phyloP scores from a whole-genome alignment of 1,284 basidiomycete species.

The Tilletia setariae region DNA sequence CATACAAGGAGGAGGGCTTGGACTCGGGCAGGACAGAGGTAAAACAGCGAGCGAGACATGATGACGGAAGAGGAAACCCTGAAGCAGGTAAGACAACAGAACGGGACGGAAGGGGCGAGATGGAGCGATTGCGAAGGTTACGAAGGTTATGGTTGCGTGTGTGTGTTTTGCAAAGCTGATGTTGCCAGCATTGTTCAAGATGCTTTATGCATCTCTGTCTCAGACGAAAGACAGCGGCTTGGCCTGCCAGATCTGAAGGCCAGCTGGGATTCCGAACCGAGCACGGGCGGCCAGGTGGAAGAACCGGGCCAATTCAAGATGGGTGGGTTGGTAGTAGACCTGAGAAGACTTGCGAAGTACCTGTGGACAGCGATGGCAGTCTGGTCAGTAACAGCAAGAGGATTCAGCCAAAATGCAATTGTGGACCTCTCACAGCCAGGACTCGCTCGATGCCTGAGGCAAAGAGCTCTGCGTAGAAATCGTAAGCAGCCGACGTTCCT shows the following conservation, averaged over 20 bases:
- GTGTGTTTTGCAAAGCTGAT: no score
- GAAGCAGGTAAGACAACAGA: no score
- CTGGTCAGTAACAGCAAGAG: constrained; percentile 20
- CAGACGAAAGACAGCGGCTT: background rate
- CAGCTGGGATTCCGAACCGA: constrained; percentile 18
- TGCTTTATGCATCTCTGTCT: no score
- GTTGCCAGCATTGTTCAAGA: no score
- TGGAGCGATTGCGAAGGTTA: no score
- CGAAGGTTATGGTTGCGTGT: no score
- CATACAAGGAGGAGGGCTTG: no score
- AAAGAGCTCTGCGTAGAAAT: constrained; percentile 38
- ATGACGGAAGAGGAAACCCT: no score
- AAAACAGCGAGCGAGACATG: no score
- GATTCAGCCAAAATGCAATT: background rate
- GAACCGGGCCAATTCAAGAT: constrained; percentile 45
- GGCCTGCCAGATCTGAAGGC: constrained; percentile 20
- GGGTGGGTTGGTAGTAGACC: constrained; percentile 42
- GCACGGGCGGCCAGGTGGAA: constrained; percentile 18
- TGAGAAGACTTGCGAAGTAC: constrained; percentile 28
- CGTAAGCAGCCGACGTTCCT: constrained; percentile 24
- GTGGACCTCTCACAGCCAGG: constrained; percentile 24
- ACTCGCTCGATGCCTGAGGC: constrained; percentile 36
- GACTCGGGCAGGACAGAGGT: no score
- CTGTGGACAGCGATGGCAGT: background rate
- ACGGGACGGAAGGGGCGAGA: no score